Evolutionary conservation across 768 basidiomycete genomes (phyloP).

Genomic region (Leccinum longicurvipes): DNA sequence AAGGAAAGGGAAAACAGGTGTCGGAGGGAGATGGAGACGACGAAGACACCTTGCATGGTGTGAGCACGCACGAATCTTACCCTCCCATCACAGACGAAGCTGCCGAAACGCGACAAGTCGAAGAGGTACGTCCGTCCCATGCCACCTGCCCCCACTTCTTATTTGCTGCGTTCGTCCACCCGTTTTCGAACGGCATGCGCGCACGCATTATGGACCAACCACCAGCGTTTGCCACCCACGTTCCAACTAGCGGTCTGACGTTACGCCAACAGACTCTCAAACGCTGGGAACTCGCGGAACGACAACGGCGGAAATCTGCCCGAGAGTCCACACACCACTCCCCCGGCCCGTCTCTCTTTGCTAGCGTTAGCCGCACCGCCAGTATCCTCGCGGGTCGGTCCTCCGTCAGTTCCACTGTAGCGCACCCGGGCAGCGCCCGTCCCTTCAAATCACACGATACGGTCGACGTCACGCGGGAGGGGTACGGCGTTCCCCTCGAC

Average conservation of each 20-base stretch:
- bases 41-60: constrained; percentile 18
- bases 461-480: constrained; percentile 37
- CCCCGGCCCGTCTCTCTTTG: constrained; percentile 45
- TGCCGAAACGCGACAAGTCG: constrained; percentile 63
- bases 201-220: background rate
- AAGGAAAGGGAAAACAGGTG: constrained; percentile 34
- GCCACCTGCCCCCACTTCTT: background rate
- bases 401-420: constrained; percentile 30
- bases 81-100: constrained; percentile 67
- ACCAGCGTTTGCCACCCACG: background rate
- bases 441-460: constrained; percentile 50
- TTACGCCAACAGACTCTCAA: constrained; percentile 55
- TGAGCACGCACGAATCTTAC: constrained; percentile 37
- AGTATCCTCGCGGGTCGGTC: constrained; percentile 51
- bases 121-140: constrained; percentile 52
- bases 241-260: constrained; percentile 2
- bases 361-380: constrained; percentile 56
- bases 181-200: background rate
- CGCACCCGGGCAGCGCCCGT: constrained; percentile 32
- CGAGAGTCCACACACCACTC: constrained; percentile 47
- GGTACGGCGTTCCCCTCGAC: constrained; percentile 47
- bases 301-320: constrained; percentile 68
- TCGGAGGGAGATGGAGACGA: constrained; percentile 17
- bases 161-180: background rate
- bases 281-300: constrained; percentile 76